phyloP scores from a whole-genome alignment of 106 monocot genomes.

The Amphibolis antarctica region DNA sequence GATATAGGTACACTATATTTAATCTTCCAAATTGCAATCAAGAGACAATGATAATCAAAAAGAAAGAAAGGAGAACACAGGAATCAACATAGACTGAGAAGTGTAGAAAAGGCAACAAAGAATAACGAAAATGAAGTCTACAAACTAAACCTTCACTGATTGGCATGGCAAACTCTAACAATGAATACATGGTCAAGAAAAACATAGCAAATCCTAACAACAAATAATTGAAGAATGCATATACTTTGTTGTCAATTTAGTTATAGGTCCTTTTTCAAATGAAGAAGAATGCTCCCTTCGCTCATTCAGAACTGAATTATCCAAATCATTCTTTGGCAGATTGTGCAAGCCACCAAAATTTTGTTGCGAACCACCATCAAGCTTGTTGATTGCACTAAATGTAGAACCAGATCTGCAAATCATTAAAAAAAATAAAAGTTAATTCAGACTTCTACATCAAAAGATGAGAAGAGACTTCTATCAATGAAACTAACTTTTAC shows the following conservation, averaged over 20 bases:
- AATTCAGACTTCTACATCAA: background rate
- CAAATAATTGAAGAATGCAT: background rate
- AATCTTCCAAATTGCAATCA: too few species aligned
- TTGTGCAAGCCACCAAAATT: conserved; percentile 27
- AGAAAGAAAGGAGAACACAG: too few species aligned
- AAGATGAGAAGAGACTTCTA: background rate
- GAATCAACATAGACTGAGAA: background rate
- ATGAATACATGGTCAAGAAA: background rate
- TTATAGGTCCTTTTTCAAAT: conserved; percentile 51
- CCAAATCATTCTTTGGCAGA: conserved; percentile 39
- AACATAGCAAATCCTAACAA: background rate
- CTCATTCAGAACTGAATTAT: conserved; percentile 35
- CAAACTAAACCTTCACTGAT: background rate
- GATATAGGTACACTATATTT: too few species aligned
- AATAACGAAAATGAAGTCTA: background rate
- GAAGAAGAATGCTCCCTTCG: conserved; percentile 47
- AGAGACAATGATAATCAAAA: too few species aligned
- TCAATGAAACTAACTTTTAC: background rate
- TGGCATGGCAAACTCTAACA: background rate
- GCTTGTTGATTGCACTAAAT: conserved; percentile 48
- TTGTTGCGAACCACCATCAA: conserved; percentile 37
- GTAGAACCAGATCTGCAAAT: conserved; percentile 47
- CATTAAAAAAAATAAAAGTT: background rate
- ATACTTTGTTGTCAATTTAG: conserved; percentile 66
- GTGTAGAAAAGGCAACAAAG: background rate